Evolutionary conservation across 805 yeast genomes (phyloP).

Genomic region (Yarrowia bubula): DNA sequence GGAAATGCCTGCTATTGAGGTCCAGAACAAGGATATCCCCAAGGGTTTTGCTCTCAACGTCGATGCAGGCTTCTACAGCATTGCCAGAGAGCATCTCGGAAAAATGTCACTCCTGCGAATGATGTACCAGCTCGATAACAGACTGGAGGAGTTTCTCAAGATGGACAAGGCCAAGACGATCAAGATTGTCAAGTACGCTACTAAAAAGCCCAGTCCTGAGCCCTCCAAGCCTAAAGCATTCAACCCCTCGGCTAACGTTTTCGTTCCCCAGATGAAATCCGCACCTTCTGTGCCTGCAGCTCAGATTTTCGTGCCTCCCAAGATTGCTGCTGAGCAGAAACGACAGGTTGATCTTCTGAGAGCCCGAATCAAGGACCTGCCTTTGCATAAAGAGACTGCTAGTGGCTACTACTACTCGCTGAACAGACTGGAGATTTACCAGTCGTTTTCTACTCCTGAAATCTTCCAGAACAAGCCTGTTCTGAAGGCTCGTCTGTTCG

Average conservation of each 20-base stretch:
- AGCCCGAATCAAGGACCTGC: conserved; percentile 1
- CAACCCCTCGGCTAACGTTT: not conserved
- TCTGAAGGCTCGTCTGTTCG: conserved; percentile 1
- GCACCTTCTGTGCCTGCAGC: not conserved
- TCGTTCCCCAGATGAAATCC: not conserved
- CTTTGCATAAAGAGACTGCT: not conserved
- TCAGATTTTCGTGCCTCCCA: conserved; percentile 31
- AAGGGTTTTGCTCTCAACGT: conserved; percentile 63
- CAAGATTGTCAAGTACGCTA: conserved; percentile 50
- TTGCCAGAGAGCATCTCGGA: conserved; percentile 40
- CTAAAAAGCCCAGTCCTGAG: conserved; percentile 13
- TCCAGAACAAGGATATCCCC: conserved; percentile 67
- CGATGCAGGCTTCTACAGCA: conserved; percentile 60
- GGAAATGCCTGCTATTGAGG: conserved; percentile 51
- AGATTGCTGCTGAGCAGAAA: conserved; percentile 29
- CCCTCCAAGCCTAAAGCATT: not conserved
- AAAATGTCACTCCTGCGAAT: conserved; percentile 51
- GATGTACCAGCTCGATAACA: conserved; percentile 53
- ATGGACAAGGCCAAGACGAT: conserved; percentile 61
- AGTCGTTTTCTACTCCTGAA: conserved; percentile 18
- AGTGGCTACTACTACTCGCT: not conserved
- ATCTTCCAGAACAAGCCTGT: conserved; percentile 21
- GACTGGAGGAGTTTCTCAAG: conserved; percentile 57
- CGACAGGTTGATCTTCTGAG: conserved; percentile 29
- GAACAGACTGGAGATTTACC: conserved; percentile 3